A percentile compares a stretch with the other conserved stretches of the same genome.
phyloP scores from a whole-genome alignment of 1,284 basidiomycete species.

The Sparassis latifolia region DNA sequence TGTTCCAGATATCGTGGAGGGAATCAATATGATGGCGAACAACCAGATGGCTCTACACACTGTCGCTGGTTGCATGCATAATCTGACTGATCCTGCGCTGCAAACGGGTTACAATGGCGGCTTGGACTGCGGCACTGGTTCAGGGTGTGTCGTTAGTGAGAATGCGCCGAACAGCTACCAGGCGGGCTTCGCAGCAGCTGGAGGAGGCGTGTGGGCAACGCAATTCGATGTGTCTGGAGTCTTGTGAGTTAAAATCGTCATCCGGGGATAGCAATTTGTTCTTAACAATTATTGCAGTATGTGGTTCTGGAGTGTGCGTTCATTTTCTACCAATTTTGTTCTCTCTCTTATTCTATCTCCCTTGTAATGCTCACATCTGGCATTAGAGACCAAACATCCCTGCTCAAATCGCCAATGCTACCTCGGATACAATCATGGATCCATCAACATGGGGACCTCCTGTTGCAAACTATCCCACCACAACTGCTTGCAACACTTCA shows the following conservation, averaged over 20 bases:
- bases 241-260: conserved; percentile 38
- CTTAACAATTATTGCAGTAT: conserved; percentile 31
- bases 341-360: not conserved
- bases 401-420: conserved; percentile 30
- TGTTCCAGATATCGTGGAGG: conserved; percentile 37
- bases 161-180: conserved; percentile 54
- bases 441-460: conserved; percentile 47
- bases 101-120: conserved; percentile 23
- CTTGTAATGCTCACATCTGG: too few species aligned
- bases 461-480: conserved; percentile 41
- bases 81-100: conserved; percentile 12
- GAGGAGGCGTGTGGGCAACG: conserved; percentile 70
- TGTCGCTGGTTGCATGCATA: conserved; percentile 26
- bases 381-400: conserved; percentile 37
- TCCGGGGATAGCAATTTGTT: not conserved
- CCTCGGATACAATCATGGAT: conserved; percentile 40
- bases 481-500: conserved; percentile 36
- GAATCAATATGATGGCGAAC: conserved; percentile 28
- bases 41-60: conserved; percentile 65
- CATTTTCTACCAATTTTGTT: not conserved
- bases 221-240: conserved; percentile 60
- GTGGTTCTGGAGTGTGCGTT: conserved; percentile 73
- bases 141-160: conserved; percentile 62
- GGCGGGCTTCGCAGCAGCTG: conserved; percentile 49
- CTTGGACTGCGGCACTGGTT: conserved; percentile 41